Evolutionary conservation across 2,329 filamentous ascomycete genomes (phyloP), one percentile per base, ranked within the genome.

Genomic region (Acephala macrosclerotiorum): DNA sequence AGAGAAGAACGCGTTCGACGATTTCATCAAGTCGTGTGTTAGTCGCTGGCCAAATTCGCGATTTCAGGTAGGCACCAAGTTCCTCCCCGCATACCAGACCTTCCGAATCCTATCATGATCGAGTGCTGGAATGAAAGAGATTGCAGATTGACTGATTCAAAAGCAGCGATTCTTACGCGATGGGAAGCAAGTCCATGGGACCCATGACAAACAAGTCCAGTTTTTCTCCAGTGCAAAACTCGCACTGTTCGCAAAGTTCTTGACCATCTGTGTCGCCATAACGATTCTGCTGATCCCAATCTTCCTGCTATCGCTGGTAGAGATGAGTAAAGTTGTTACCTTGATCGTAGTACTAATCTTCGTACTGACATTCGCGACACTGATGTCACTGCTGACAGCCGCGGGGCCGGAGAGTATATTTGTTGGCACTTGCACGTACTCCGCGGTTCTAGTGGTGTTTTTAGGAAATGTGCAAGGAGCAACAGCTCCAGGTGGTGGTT

Each of bases 271-370:
- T 18, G 29, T 69, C 3, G 35, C 62, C n/a, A 40, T 60, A 9
- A 57, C 47, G 12, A 58, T 68, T 14, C 36, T 71, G 3, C 49
- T 69, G 8, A 60, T 63, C 20, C 69, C 69, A 2, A 33, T 69
- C 1, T 66, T 68, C 36, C 11, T 71, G 1, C 57, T 69, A 3
- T 65, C 29, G 42, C 47, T 69, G 42, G 25, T 33, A 3, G 8
- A 53, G 14, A 62, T 68, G 65, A 62, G 40, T 25, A 45, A n/a
- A 4, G 57, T 16, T 1, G 18, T 25, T 1, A 61, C 53, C 22
- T 40, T 57, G 0, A 8, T 20, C 2, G 64, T 64, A 16, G 59
- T 67, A 7, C 14, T 68, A 5, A 25, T 56, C 1, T 69, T 64
- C 47, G 61, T 66, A 0, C 25, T 69, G 33, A 6, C 49, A 1